Evolutionary conservation across 179 eudicot species (phyloP).

Genomic region (Corrigiola litoralis): DNA sequence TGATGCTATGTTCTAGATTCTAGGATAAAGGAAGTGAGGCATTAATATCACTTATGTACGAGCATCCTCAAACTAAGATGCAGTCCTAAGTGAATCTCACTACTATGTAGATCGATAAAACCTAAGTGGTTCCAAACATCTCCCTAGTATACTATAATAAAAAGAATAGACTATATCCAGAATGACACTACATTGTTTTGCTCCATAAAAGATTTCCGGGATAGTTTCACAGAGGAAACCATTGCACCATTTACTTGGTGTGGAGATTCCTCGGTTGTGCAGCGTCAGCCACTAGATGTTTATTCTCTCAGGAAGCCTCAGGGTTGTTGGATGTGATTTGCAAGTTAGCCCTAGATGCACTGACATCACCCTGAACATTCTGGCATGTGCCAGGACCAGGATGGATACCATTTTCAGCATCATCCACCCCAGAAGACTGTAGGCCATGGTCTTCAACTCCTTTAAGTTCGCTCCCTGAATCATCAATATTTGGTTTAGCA

Average conservation of each 20-base stretch:
- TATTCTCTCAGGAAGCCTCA: not conserved
- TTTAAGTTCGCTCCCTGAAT: not conserved
- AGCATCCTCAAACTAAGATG: not conserved
- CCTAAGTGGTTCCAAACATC: not conserved
- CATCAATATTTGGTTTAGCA: not conserved
- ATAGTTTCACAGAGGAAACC: not conserved
- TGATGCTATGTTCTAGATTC: not conserved
- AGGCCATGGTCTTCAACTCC: conserved; percentile 4
- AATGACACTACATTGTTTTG: not conserved
- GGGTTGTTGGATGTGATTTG: not conserved
- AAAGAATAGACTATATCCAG: not conserved
- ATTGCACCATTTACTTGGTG: not conserved
- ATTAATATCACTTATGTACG: not conserved
- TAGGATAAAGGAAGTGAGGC: not conserved
- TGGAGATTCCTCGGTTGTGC: not conserved
- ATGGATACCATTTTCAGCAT: not conserved
- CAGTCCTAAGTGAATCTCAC: not conserved
- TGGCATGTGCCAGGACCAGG: conserved; percentile 5
- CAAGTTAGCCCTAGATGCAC: not conserved
- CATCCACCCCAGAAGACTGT: not conserved
- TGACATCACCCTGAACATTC: conserved; percentile 6
- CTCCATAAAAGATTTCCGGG: not conserved
- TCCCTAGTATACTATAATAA: conserved; percentile 1
- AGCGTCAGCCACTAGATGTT: not conserved
- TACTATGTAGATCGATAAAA: not conserved